Percentiles rank a stretch among this genome's conserved stretches.
These are phyloP conservation scores for Cercospora sojina DNA, from an alignment of 2,329 filamentous ascomycete species.

Conservation along the genomic window DNA sequence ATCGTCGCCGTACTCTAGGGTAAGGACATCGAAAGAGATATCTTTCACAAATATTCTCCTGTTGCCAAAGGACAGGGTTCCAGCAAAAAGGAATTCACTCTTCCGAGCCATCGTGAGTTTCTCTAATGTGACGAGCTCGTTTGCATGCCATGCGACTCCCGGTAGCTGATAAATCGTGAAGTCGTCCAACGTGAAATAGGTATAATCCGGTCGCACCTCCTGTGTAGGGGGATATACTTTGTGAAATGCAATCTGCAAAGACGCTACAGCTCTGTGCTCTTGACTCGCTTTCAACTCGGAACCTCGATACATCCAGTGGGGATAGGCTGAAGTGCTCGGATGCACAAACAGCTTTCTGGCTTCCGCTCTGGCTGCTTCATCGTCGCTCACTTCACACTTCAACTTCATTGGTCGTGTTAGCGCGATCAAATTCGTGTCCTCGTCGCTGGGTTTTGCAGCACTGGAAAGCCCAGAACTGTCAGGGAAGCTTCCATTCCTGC, in stretches of 20 bases:
- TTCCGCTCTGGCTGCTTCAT: neutral
- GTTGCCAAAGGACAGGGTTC: slow-evolving; percentile 52
- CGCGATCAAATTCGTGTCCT: neutral
- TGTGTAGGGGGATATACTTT: neutral
- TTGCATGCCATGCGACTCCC: slow-evolving; percentile 2
- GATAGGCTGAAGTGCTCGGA: slow-evolving; percentile 10
- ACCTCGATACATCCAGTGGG: slow-evolving; percentile 18
- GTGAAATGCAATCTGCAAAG: slow-evolving; percentile 8
- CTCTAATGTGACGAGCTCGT: slow-evolving; percentile 22
- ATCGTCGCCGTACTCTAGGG: slow-evolving; percentile 63
- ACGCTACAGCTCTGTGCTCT: slow-evolving; percentile 15
- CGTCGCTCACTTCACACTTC: neutral
- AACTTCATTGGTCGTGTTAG: neutral
- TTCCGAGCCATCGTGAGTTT: slow-evolving; percentile 18
- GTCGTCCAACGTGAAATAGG: slow-evolving; percentile 18
- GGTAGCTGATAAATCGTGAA: slow-evolving; percentile 24
- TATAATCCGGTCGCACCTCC: slow-evolving; percentile 16
- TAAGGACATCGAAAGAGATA: slow-evolving; percentile 58
- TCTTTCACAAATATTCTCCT: slow-evolving; percentile 53
- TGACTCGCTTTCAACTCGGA: neutral
- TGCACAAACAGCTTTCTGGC: neutral
- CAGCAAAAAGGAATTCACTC: slow-evolving; percentile 57
- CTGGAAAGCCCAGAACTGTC: neutral
- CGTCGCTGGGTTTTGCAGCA: neutral
- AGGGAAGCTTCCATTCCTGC: neutral